Conservation (phyloP, 495 filamentous ascomycete genomes). For the Letharia columbiana region DNA sequence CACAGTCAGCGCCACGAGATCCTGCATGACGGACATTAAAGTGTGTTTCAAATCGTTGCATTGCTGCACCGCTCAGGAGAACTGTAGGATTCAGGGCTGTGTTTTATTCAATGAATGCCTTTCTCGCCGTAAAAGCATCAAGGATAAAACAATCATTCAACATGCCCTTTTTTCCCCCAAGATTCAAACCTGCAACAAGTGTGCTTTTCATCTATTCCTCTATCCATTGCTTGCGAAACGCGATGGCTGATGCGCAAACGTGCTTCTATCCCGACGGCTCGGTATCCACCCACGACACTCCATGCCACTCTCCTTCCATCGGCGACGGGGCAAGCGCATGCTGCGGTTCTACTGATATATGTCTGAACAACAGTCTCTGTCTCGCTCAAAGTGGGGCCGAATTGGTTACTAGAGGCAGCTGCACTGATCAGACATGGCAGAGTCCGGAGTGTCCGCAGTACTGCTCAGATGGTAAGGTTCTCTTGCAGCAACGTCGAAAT, state of each 20-base stretch:
- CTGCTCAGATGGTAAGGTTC: not conserved
- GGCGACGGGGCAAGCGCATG: constrained; percentile 5
- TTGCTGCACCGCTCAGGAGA: not conserved
- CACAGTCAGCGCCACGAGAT: not conserved
- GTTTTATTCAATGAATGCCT: not conserved
- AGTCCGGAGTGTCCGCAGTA: not conserved
- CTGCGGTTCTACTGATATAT: not conserved
- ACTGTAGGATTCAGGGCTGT: not conserved
- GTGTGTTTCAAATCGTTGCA: not conserved
- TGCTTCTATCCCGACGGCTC: not conserved
- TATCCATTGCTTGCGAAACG: not conserved
- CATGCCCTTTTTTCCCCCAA: not conserved
- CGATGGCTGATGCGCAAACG: not conserved
- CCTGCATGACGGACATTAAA: not conserved
- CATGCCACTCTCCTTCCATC: not conserved
- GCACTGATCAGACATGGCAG: not conserved
- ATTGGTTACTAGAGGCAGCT: not conserved
- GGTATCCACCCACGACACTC: not conserved
- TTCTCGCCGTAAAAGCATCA: not conserved
- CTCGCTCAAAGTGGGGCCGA: not conserved
- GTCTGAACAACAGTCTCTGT: not conserved
- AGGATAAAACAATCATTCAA: not conserved
- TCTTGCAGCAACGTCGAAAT: not conserved
- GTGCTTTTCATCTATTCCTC: not conserved
- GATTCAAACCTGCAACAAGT: not conserved